Conservation (phyloP, 176 grass and related monocot genomes). For the Ensete ventricosum region DNA sequence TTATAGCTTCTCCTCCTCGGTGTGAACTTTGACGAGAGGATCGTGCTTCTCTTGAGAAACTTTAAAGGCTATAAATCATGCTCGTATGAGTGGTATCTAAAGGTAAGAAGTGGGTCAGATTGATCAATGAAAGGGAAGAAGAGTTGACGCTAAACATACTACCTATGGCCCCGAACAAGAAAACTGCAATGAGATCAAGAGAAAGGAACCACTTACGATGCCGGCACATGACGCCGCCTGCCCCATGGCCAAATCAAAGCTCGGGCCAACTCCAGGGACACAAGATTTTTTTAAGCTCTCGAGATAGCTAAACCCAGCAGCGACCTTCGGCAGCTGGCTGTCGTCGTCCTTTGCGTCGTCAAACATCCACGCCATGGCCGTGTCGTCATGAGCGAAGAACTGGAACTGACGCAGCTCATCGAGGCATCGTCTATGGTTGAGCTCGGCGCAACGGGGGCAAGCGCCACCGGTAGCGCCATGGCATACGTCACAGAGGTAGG, state of each 20-base stretch:
- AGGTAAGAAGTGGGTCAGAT: background rate
- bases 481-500: conserved; percentile 23
- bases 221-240: conserved; percentile 20
- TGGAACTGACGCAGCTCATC: conserved; percentile 34
- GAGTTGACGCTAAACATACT: background rate
- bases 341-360: conserved; percentile 16
- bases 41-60: too few species aligned
- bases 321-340: background rate
- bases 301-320: conserved; percentile 7
- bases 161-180: conserved; percentile 4
- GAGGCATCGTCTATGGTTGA: conserved; percentile 18
- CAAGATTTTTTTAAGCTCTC: background rate
- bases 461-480: background rate
- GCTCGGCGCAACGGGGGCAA: conserved; percentile 22
- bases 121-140: background rate
- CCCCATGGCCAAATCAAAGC: conserved; percentile 22
- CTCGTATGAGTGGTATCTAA: background rate
- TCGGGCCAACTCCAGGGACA: conserved; percentile 20
- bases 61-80: too few species aligned
- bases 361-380: conserved; percentile 34
- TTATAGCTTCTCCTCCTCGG: too few species aligned
- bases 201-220: conserved; percentile 36
- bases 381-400: conserved; percentile 38
- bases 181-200: conserved; percentile 7
- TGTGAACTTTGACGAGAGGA: too few species aligned